A percentile compares a stretch with the other conserved stretches of the same genome.
Evolutionary conservation across 75 land plant genomes (phyloP).

Genomic region (Cunninghamia lanceolata): DNA sequence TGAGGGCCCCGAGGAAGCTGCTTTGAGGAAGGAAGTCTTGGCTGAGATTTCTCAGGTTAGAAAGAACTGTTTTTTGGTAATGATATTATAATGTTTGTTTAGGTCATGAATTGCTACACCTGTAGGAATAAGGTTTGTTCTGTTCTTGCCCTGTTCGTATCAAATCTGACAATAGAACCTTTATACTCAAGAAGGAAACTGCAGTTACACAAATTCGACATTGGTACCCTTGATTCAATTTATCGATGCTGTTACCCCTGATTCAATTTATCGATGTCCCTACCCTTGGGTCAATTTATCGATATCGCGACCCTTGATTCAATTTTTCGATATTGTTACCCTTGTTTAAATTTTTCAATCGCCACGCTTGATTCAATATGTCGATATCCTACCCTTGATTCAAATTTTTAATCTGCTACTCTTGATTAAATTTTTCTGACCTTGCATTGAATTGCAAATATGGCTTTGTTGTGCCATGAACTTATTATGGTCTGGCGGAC

Average conservation of each 20-base stretch:
- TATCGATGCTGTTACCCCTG: neutral
- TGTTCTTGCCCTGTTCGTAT: neutral
- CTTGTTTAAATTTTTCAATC: too few relatives aligned
- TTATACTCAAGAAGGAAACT: neutral
- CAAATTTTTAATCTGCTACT: neutral
- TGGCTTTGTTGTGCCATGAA: neutral
- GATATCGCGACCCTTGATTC: neutral
- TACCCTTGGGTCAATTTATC: neutral
- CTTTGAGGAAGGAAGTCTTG: conserved; percentile 69
- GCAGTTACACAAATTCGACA: neutral
- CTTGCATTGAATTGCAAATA: neutral
- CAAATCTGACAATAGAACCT: neutral
- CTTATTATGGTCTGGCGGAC: neutral
- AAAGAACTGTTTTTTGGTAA: neutral
- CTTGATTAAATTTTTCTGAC: neutral
- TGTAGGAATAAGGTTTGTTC: neutral
- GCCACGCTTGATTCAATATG: too few relatives aligned
- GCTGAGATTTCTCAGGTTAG: conserved; percentile 56
- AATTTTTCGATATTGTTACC: too few relatives aligned
- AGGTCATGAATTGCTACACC: neutral
- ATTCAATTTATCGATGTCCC: neutral
- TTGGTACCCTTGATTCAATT: neutral
- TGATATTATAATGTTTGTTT: neutral
- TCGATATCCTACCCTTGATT: neutral
- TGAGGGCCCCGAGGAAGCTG: conserved; percentile 76